A percentile compares a stretch with the other conserved stretches of the same genome.
These are phyloP conservation scores for Zygnema circumcarinatum DNA, from an alignment of 139 green algal genomes.

Conservation along the genomic window DNA sequence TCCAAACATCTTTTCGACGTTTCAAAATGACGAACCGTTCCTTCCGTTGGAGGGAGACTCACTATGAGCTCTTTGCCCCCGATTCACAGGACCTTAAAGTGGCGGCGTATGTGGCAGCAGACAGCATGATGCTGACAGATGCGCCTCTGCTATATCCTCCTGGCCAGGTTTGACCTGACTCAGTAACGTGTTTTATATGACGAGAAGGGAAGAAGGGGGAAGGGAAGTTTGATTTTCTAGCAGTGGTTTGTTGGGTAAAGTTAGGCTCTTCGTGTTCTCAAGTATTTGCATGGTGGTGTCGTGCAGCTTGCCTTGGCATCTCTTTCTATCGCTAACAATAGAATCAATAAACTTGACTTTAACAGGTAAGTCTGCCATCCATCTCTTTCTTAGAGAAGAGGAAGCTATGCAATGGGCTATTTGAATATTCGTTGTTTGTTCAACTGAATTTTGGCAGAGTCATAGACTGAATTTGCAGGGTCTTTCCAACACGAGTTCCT, in stretches of 20 bases:
- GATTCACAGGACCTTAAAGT: slow-evolving; percentile 27
- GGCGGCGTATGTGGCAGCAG: background rate
- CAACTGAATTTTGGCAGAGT: too few species aligned
- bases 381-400: background rate
- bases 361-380: background rate
- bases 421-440: too few species aligned
- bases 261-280: too few species aligned
- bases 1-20: too few species aligned
- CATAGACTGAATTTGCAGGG: too few species aligned
- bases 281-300: too few species aligned
- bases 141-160: slow-evolving; percentile 37
- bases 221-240: background rate
- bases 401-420: too few species aligned
- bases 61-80: background rate
- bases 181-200: slow-evolving; percentile 2
- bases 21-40: too few species aligned
- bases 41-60: too few species aligned
- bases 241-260: too few species aligned
- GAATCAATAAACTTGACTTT: background rate
- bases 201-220: background rate
- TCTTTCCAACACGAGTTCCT: too few species aligned
- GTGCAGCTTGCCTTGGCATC: slow-evolving; percentile 5
- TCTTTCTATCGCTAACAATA: background rate
- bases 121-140: slow-evolving; percentile 51
- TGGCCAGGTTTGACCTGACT: slow-evolving; percentile 25